Conservation (phyloP, 2,329 filamentous ascomycete species). For the Mollisiaceae sp. region DNA sequence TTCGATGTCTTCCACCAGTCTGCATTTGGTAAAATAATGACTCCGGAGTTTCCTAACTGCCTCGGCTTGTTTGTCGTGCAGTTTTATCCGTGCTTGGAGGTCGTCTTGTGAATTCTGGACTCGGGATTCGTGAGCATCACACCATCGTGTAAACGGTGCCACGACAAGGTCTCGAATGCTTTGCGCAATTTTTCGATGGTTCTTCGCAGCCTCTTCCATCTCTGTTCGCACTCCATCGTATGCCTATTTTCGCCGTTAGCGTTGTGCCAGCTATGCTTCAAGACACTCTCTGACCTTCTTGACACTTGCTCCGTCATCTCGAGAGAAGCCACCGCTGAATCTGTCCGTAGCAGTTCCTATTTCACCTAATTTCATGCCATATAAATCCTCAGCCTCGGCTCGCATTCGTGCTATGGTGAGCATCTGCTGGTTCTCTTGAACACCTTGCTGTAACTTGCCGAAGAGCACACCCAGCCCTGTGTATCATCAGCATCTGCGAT, state of each 20-base stretch:
- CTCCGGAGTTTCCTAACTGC: slow-evolving; percentile 89
- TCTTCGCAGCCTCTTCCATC: slow-evolving; percentile 89
- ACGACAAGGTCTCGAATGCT: slow-evolving; percentile 97
- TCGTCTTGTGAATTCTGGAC: slow-evolving; percentile 95
- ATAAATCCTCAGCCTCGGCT: slow-evolving; percentile 92
- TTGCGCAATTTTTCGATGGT: slow-evolving; percentile 93
- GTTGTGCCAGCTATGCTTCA: background rate
- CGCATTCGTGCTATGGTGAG: slow-evolving; percentile 90
- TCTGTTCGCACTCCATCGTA: slow-evolving; percentile 92
- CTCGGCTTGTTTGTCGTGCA: slow-evolving; percentile 91
- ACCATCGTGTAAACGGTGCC: slow-evolving; percentile 93
- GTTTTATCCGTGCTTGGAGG: slow-evolving; percentile 86
- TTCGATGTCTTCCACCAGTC: slow-evolving; percentile 92
- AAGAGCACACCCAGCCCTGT: slow-evolving; percentile 89
- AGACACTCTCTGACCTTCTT: slow-evolving; percentile 78
- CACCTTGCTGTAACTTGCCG: slow-evolving; percentile 94
- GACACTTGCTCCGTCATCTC: slow-evolving; percentile 94
- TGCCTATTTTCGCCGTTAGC: slow-evolving; percentile 60
- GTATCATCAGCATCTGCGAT: background rate
- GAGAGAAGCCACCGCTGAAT: slow-evolving; percentile 80
- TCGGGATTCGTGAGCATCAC: slow-evolving; percentile 89
- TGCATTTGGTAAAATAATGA: slow-evolving; percentile 98
- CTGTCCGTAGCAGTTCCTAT: slow-evolving; percentile 85
- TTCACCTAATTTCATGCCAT: slow-evolving; percentile 78
- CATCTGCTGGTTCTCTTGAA: slow-evolving; percentile 93